Base-by-base conservation (phyloP, 352 stramenopile species). In the Pythium plurisporium region DNA sequence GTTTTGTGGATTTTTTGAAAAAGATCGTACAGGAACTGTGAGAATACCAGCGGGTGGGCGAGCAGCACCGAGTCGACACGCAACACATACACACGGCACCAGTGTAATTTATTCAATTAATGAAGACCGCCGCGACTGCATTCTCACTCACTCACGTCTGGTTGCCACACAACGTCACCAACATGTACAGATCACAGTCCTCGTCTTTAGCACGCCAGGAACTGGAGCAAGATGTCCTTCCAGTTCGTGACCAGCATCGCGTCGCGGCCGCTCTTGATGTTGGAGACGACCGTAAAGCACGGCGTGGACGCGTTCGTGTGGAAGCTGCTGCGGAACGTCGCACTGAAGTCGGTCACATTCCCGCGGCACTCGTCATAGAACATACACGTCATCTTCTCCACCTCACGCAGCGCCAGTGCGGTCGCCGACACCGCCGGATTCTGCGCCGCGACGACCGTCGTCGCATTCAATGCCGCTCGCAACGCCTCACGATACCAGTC, bases 381-480 rank as follows among this genome's bases (percentile, higher is more conserved):
- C 38, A 95, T 68, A 47, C 86, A 95, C 9, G 85, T 91, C 86
- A 95, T 95, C 70, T 91, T 91, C 62, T 93, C 80, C 29, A 94
- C 79, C 46, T 93, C 83, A 17, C 76, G 53, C 17, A 94, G 70
- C 8, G 76, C 78, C 27, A 73, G 52, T 7, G 74, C 46, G 19
- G 73, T 65, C 12, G 62, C 20, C 26, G 52, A 64, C 27, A 59
- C 43, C 4, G 69, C 70, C 30, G 55, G 65, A 47, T 79, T 79
- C 37, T 64, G 30, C 7, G 40, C 53, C 10, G 51, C 48, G 29
- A 50, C 9, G 2, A 27, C 22, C 6, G 2, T 62, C 20, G 64
- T 54, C 19, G 45, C 55, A 10, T 55, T 62, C 23, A 68, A 46
- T 17, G 79, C 80, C 12, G 71, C 75, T 38, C 57, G 66, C 22